Percentiles rank a stretch among this genome's conserved stretches.
phyloP scores from a whole-genome alignment of 805 yeast species.

The Kodamaea lidongshanica region DNA sequence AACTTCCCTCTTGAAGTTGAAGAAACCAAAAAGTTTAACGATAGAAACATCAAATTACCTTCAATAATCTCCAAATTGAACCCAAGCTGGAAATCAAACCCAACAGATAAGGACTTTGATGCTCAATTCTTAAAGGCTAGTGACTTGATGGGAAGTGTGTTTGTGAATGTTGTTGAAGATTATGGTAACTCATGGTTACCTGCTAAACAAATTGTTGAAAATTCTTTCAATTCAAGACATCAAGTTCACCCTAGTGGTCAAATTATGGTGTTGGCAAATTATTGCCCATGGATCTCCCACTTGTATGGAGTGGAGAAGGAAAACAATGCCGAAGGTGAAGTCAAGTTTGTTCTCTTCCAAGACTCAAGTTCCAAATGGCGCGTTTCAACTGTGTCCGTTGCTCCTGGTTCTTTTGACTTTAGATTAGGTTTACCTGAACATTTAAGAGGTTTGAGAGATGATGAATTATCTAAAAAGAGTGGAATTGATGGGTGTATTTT shows the following conservation, averaged over 20 bases:
- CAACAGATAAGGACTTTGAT: conserved; percentile 62
- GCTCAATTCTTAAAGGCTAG: conserved; percentile 64
- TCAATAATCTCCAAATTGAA: conserved; percentile 72
- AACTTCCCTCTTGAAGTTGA: conserved; percentile 53
- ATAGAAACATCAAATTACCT: conserved; percentile 69
- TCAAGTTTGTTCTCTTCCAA: conserved; percentile 72
- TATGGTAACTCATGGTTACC: conserved; percentile 89
- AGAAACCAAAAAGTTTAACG: conserved; percentile 59
- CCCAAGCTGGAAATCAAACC: conserved; percentile 76
- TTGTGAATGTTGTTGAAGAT: conserved; percentile 57
- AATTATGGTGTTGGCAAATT: conserved; percentile 64
- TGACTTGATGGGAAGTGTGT: conserved; percentile 76
- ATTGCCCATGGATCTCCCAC: conserved; percentile 96
- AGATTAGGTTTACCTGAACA: conserved; percentile 83
- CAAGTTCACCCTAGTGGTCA: conserved; percentile 64
- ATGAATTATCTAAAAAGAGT: conserved; percentile 59
- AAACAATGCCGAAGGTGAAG: conserved; percentile 46
- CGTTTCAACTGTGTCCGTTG: conserved; percentile 86
- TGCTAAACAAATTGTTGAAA: conserved; percentile 69
- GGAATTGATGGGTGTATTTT: conserved; percentile 89
- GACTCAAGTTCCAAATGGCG: conserved; percentile 76
- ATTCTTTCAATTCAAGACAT: conserved; percentile 60
- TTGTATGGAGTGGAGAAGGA: conserved; percentile 66
- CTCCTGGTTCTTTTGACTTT: conserved; percentile 70
- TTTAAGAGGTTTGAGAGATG: conserved; percentile 96